Conservation (phyloP, 169 alveolate genomes). For the Cryptosporidium sp. region DNA sequence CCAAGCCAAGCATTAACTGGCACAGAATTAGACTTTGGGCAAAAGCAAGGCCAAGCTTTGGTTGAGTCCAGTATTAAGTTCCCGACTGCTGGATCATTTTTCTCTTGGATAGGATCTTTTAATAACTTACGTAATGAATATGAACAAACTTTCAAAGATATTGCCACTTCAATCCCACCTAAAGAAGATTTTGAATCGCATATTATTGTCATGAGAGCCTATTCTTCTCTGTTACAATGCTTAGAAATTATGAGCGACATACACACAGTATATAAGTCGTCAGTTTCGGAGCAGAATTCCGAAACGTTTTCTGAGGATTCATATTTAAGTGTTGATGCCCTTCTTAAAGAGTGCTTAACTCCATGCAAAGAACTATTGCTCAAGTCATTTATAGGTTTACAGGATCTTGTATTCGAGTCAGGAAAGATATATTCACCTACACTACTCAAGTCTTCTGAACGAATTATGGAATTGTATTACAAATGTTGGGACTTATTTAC, state of each 20-base stretch:
- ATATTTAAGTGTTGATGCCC: neutral
- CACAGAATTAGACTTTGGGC: neutral
- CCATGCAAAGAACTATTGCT: constrained; percentile 3
- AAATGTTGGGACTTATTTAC: neutral
- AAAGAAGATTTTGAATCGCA: neutral
- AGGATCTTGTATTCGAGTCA: neutral
- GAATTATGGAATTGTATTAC: neutral
- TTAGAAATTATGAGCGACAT: neutral
- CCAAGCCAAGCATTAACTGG: neutral
- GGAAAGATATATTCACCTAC: neutral
- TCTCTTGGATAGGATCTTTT: constrained; percentile 12
- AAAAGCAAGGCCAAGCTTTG: neutral
- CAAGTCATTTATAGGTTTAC: neutral
- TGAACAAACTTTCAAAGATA: neutral
- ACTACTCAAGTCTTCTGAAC: neutral
- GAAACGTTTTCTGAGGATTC: neutral
- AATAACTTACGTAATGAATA: too few relatives aligned
- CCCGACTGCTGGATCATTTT: constrained; percentile 8
- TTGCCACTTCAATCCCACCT: neutral
- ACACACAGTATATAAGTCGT: neutral
- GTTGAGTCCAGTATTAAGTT: neutral
- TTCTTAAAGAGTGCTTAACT: neutral
- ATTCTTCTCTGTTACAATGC: constrained; percentile 4
- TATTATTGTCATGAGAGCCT: neutral
- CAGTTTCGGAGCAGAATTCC: neutral